Percentiles rank a stretch among this genome's conserved stretches.
These are phyloP conservation scores for Pichia phayaonensis DNA, from an alignment of 805 yeast species.

Conservation along the genomic window DNA sequence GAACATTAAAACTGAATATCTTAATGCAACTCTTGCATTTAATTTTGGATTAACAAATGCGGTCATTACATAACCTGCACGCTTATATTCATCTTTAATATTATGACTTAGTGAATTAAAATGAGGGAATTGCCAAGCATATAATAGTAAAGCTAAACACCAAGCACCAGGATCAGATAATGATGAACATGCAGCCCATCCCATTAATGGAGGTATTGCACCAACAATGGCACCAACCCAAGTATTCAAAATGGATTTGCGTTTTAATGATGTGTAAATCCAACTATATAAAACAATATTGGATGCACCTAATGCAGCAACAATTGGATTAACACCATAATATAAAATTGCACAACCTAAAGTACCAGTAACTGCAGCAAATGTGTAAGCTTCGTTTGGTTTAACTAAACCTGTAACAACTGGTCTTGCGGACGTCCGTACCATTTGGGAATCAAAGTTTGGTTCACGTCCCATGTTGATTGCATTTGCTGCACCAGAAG, in stretches of 20 bases:
- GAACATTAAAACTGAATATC: conserved; percentile 89
- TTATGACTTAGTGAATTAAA: conserved; percentile 88
- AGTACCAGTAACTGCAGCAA: conserved; percentile 70
- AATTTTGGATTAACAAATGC: conserved; percentile 87
- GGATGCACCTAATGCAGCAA: conserved; percentile 68
- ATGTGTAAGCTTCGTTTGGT: conserved; percentile 67
- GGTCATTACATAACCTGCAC: conserved; percentile 97
- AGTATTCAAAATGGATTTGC: conserved; percentile 79
- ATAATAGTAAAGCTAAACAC: conserved; percentile 82
- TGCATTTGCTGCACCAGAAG: conserved; percentile 94
- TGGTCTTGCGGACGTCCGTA: conserved; percentile 81
- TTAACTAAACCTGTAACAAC: conserved; percentile 78
- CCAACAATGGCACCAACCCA: conserved; percentile 99
- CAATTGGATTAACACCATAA: conserved; percentile 79
- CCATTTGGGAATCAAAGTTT: conserved; percentile 78
- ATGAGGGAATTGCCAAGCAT: conserved; percentile 99
- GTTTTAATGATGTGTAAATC: conserved; percentile 83
- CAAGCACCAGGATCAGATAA: conserved; percentile 86
- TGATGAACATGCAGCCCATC: conserved; percentile 92
- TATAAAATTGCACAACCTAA: conserved; percentile 63
- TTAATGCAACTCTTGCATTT: conserved; percentile 86
- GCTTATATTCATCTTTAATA: conserved; percentile 77
- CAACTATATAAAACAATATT: conserved; percentile 84
- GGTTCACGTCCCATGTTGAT: conserved; percentile 97
- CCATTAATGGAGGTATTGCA: conserved; percentile 97